These are phyloP conservation scores for Crucihimalaya himalaica DNA, from an alignment of 345 rosid genomes.

Conservation along the genomic window DNA sequence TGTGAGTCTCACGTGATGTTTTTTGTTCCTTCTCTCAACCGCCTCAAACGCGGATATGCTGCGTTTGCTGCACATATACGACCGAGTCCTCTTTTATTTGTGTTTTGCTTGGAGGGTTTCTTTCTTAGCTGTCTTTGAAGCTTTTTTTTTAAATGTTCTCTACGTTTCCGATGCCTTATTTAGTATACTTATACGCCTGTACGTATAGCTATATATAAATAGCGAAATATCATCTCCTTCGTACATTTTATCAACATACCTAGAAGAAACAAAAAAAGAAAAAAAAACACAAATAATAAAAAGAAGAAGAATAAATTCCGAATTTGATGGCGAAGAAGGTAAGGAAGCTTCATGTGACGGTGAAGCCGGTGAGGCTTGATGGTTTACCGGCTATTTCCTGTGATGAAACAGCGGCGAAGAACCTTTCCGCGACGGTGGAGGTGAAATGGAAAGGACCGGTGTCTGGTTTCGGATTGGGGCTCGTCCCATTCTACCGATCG, in stretches of 20 bases:
- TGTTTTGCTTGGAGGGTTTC: slow-evolving; percentile 1
- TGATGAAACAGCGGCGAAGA: slow-evolving; percentile 11
- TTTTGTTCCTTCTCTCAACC: not conserved
- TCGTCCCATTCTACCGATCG: slow-evolving; percentile 39
- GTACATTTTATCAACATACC: not conserved
- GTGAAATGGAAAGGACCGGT: slow-evolving; percentile 45
- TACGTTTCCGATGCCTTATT: slow-evolving; percentile 38
- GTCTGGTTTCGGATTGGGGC: slow-evolving; percentile 38
- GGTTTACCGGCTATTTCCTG: slow-evolving; percentile 34
- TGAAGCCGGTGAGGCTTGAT: slow-evolving; percentile 40
- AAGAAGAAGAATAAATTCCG: not conserved
- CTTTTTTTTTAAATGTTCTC: slow-evolving; percentile 29
- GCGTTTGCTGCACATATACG: slow-evolving; percentile 10
- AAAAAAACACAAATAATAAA: not conserved
- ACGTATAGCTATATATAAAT: slow-evolving; percentile 19
- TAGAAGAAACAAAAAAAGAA: not conserved
- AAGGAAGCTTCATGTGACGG: slow-evolving; percentile 41
- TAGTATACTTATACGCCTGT: slow-evolving; percentile 25
- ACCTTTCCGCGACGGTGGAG: slow-evolving; percentile 25
- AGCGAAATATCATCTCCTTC: not conserved
- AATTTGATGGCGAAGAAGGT: slow-evolving; percentile 41
- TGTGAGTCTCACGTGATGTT: slow-evolving; percentile 22
- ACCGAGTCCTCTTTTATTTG: slow-evolving; percentile 22
- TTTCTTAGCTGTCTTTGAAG: slow-evolving; percentile 31
- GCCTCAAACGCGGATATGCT: slow-evolving; percentile 32